These are phyloP conservation scores for Scleroderma citrinum DNA, from an alignment of 768 basidiomycete species.

Conservation along the genomic window DNA sequence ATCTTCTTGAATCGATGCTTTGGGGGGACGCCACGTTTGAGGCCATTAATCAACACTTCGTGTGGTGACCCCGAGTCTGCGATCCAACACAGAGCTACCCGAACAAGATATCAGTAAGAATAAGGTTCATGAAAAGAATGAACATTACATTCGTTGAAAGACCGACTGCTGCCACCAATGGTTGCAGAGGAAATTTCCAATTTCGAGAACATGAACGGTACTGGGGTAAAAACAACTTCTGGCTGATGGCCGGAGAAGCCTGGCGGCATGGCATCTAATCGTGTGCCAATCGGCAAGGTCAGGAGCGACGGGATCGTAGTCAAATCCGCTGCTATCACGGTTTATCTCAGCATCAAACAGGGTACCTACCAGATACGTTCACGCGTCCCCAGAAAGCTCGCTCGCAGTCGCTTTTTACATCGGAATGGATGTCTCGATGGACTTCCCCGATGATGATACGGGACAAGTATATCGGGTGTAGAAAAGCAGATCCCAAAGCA, in stretches of 20 bases:
- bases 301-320: background rate
- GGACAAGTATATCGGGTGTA: slow-evolving; percentile 59
- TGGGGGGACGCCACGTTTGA: slow-evolving; percentile 69
- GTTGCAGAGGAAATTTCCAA: slow-evolving; percentile 35
- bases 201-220: slow-evolving; percentile 49
- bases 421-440: slow-evolving; percentile 28
- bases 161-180: slow-evolving; percentile 25
- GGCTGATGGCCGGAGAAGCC: slow-evolving; percentile 49
- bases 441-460: slow-evolving; percentile 73
- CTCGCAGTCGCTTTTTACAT: slow-evolving; percentile 56
- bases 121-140: background rate
- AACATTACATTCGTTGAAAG: slow-evolving; percentile 66
- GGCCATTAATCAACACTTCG: slow-evolving; percentile 74
- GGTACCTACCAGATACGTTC: slow-evolving; percentile 34
- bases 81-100: slow-evolving; percentile 65
- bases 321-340: background rate
- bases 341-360: background rate
- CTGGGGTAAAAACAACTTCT: slow-evolving; percentile 49
- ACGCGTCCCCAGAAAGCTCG: slow-evolving; percentile 62
- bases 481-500: slow-evolving; percentile 53
- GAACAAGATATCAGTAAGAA: background rate
- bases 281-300: background rate
- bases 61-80: slow-evolving; percentile 42
- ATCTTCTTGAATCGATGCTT: slow-evolving; percentile 61
- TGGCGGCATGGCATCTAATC: slow-evolving; percentile 39